Evolutionary conservation across 164 flowering plant genomes (phyloP).

Genomic region (Vitis rupestris): DNA sequence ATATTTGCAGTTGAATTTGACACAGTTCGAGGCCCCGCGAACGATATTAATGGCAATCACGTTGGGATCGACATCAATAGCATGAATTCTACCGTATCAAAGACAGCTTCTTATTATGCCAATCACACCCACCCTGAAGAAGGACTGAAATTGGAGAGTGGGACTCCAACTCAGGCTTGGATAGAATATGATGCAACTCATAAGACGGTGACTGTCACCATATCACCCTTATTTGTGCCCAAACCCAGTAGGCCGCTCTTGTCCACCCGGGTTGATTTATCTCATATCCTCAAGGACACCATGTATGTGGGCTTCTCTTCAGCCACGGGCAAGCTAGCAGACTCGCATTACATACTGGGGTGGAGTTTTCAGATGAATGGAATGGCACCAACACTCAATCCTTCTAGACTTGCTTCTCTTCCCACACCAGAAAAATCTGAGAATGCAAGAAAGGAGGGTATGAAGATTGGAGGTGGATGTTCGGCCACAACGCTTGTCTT

Average conservation of each 20-base stretch:
- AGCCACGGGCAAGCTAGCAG: constrained; percentile 14
- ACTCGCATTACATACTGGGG: too few relatives aligned
- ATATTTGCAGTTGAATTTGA: constrained; percentile 32
- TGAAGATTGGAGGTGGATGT: too few relatives aligned
- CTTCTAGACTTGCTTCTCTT: too few relatives aligned
- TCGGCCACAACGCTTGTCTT: too few relatives aligned
- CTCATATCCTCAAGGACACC: constrained; percentile 11
- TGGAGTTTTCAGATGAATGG: too few relatives aligned
- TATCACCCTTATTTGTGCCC: constrained; percentile 1
- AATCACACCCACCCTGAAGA: neutral
- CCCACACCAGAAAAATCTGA: too few relatives aligned
- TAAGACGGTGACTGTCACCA: constrained; percentile 15
- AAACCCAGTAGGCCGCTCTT: constrained; percentile 22
- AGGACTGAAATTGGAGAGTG: neutral
- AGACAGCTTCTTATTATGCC: constrained; percentile 5
- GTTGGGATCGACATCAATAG: constrained; percentile 12
- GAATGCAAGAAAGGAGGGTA: too few relatives aligned
- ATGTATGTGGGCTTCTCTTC: constrained; percentile 37
- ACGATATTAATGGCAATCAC: constrained; percentile 9
- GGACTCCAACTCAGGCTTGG: constrained; percentile 16
- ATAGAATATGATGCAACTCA: constrained; percentile 21
- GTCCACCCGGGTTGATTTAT: constrained; percentile 15
- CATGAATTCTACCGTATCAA: neutral
- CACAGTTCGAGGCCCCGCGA: neutral
- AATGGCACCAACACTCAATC: too few relatives aligned